Evolutionary conservation across 31 red algal genomes (phyloP).

Genomic region (Pterothamnion heteromorphum): DNA sequence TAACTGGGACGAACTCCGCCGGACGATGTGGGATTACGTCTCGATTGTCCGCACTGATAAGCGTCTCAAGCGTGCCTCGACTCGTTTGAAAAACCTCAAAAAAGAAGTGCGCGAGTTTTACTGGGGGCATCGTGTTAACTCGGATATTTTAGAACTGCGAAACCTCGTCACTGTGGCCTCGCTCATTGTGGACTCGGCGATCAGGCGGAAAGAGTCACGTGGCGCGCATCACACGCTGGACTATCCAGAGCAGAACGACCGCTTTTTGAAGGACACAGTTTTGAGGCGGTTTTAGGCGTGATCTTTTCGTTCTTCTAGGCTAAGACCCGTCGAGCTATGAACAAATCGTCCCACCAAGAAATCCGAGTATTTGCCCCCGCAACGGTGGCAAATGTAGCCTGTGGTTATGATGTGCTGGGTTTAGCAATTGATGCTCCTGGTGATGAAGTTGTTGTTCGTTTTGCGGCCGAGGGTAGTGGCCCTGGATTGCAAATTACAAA

Average conservation of each 20-base stretch:
- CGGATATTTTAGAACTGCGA: slow-evolving; percentile 19
- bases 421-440: too few species aligned
- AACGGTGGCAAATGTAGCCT: too few species aligned
- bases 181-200: background rate
- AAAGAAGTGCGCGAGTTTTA: background rate
- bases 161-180: slow-evolving; percentile 14
- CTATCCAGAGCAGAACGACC: background rate
- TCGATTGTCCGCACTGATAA: background rate
- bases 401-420: too few species aligned
- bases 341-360: too few species aligned
- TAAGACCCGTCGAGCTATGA: too few species aligned
- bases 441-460: too few species aligned
- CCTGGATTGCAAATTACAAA: too few species aligned
- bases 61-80: background rate
- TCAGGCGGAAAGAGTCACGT: background rate
- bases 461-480: too few species aligned
- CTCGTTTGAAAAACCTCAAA: background rate
- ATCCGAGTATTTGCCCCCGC: too few species aligned
- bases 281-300: background rate
- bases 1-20: background rate
- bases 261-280: background rate
- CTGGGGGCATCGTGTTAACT: background rate
- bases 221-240: background rate
- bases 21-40: slow-evolving; percentile 12
- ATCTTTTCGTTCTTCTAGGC: too few species aligned